These are phyloP conservation scores for Phytopythium delawarense DNA, from an alignment of 352 stramenopile species.

Conservation along the genomic window DNA sequence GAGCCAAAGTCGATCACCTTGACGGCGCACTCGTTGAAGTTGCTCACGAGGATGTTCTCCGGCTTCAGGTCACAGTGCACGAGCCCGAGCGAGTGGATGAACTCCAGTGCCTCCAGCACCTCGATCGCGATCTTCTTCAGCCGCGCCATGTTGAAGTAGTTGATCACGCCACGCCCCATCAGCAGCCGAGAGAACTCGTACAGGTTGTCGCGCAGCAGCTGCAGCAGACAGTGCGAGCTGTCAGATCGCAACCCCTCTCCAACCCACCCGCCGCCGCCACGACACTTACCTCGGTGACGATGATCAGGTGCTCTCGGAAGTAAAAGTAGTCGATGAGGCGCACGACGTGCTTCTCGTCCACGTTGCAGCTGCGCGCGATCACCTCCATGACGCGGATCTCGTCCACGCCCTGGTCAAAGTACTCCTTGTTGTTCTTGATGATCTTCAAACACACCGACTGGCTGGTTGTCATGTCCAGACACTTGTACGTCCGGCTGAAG, in stretches of 20 bases:
- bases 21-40: conserved; percentile 90
- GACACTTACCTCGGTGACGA: conserved; percentile 93
- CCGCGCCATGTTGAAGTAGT: conserved; percentile 94
- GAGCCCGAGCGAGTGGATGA: conserved; percentile 88
- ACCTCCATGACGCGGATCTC: conserved; percentile 77
- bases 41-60: conserved; percentile 94
- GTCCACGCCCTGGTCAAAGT: conserved; percentile 96
- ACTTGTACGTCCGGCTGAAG: conserved; percentile 84
- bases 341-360: conserved; percentile 92
- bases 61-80: conserved; percentile 99
- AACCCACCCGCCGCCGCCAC: not conserved
- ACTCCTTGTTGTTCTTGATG: conserved; percentile 99
- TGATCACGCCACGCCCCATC: conserved; percentile 67
- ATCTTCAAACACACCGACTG: conserved; percentile 96
- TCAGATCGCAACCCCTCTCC: not conserved
- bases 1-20: conserved; percentile 99
- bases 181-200: conserved; percentile 96
- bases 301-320: conserved; percentile 93
- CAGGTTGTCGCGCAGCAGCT: conserved; percentile 94
- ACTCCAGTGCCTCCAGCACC: conserved; percentile 89
- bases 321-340: conserved; percentile 95
- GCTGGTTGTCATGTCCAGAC: conserved; percentile 49
- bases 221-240: conserved; percentile 10
- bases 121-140: conserved; percentile 95
- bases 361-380: conserved; percentile 69